These are phyloP conservation scores for Phytophthora quininea DNA, from an alignment of 352 stramenopile genomes.

Conservation along the genomic window DNA sequence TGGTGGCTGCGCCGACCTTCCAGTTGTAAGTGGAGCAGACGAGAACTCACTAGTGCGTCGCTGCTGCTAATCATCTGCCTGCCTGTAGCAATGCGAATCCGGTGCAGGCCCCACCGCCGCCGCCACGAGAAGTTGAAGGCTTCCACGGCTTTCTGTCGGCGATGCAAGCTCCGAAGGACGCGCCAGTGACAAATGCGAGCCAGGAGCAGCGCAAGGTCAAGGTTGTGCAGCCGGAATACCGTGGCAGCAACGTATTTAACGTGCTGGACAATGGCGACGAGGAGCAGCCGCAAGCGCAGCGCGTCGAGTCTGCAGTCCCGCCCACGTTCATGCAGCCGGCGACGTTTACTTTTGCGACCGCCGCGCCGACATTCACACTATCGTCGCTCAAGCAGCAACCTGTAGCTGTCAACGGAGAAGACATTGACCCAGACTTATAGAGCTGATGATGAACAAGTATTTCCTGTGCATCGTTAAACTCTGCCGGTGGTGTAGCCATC, in stretches of 20 bases:
- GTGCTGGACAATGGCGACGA: slow-evolving; percentile 64
- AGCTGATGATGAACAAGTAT: neutral
- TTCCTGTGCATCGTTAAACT: neutral
- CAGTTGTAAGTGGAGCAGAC: slow-evolving; percentile 55
- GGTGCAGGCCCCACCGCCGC: slow-evolving; percentile 12
- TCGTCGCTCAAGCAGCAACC: slow-evolving; percentile 24
- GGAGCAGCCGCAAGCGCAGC: slow-evolving; percentile 24
- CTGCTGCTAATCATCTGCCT: neutral
- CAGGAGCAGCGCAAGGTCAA: slow-evolving; percentile 31
- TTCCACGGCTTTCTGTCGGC: slow-evolving; percentile 75
- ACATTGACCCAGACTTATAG: slow-evolving; percentile 75
- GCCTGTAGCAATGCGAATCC: slow-evolving; percentile 31
- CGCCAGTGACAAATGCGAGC: slow-evolving; percentile 23
- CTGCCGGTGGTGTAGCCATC: neutral
- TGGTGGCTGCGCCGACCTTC: slow-evolving; percentile 70
- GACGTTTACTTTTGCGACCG: slow-evolving; percentile 63
- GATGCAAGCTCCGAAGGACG: slow-evolving; percentile 58
- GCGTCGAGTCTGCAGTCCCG: slow-evolving; percentile 9
- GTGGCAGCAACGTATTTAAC: slow-evolving; percentile 62
- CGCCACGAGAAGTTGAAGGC: slow-evolving; percentile 54
- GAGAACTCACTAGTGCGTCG: no score
- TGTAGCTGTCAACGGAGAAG: slow-evolving; percentile 13
- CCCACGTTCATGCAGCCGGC: slow-evolving; percentile 65
- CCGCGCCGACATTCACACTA: slow-evolving; percentile 29
- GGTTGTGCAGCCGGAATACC: slow-evolving; percentile 41